phyloP scores from a whole-genome alignment of 495 filamentous ascomycete genomes.

The Neurospora sp. region DNA sequence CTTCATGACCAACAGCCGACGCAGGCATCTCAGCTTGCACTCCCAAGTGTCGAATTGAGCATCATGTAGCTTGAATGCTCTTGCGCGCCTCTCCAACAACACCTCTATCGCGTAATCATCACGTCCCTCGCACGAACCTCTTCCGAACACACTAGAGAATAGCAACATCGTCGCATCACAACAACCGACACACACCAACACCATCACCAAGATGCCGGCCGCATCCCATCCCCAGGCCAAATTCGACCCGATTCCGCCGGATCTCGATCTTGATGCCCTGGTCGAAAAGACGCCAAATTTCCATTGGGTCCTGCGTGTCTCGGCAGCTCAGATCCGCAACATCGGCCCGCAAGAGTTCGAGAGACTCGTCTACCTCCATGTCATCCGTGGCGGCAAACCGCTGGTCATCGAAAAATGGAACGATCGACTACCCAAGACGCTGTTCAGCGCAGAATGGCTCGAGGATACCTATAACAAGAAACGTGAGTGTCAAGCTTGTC shows the following conservation, averaged over 20 bases:
- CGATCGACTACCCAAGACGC: constrained; percentile 50
- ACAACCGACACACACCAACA: not conserved
- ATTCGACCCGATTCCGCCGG: constrained; percentile 78
- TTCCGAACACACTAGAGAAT: not conserved
- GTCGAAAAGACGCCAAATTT: constrained; percentile 76
- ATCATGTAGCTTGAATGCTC: not conserved
- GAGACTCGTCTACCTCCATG: constrained; percentile 64
- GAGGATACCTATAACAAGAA: constrained; percentile 61
- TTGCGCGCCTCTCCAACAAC: not conserved
- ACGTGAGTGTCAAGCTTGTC: constrained; percentile 35
- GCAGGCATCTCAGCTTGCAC: not conserved
- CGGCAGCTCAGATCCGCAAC: constrained; percentile 60
- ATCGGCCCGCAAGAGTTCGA: constrained; percentile 68
- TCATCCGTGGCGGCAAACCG: constrained; percentile 74
- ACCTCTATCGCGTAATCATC: not conserved
- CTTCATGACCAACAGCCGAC: not conserved
- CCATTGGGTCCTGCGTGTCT: constrained; percentile 65
- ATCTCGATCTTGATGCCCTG: constrained; percentile 62
- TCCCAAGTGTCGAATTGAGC: not conserved
- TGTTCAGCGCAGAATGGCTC: constrained; percentile 77
- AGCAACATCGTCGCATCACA: not conserved
- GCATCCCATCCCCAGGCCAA: constrained; percentile 53
- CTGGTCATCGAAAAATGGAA: constrained; percentile 82
- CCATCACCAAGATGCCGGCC: constrained; percentile 49
- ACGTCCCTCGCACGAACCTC: not conserved